Evolutionary conservation across 192 early-diverging fungal genomes (phyloP).

Genomic region (Coemansia sp.): DNA sequence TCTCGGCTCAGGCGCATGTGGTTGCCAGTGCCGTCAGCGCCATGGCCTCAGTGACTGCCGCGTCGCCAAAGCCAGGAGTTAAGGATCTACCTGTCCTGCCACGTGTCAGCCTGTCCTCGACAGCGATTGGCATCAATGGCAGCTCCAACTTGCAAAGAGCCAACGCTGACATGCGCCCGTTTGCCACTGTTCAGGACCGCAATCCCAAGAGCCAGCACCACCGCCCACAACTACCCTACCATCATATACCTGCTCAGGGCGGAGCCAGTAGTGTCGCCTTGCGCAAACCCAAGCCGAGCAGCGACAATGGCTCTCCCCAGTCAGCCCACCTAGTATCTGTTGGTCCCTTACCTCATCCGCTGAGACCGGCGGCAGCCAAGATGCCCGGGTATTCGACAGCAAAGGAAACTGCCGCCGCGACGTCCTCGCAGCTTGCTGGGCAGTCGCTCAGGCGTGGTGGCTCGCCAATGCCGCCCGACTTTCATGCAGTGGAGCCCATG

Average conservation of each 20-base stretch:
- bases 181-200: conserved; percentile 15
- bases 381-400: neutral
- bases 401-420: conserved; percentile 6
- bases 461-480: neutral
- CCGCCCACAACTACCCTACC: neutral
- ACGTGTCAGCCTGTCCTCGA: conserved; percentile 35
- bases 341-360: conserved; percentile 3
- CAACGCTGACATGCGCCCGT: conserved; percentile 42
- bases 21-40: conserved; percentile 1
- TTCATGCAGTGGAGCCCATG: conserved; percentile 31
- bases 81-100: conserved; percentile 37
- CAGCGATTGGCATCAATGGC: conserved; percentile 26
- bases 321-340: conserved; percentile 2
- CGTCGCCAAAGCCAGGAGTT: conserved; percentile 2
- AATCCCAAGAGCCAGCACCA: neutral
- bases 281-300: conserved; percentile 28
- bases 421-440: conserved; percentile 24
- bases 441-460: conserved; percentile 15
- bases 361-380: conserved; percentile 1
- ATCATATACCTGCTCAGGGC: conserved; percentile 1
- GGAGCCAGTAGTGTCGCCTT: conserved; percentile 12
- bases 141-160: conserved; percentile 36
- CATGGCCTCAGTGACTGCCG: conserved; percentile 3
- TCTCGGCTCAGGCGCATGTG: neutral
- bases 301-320: conserved; percentile 11